Conservation (phyloP, 2,329 filamentous ascomycete genomes). For the Colletotrichum endophyticum region DNA sequence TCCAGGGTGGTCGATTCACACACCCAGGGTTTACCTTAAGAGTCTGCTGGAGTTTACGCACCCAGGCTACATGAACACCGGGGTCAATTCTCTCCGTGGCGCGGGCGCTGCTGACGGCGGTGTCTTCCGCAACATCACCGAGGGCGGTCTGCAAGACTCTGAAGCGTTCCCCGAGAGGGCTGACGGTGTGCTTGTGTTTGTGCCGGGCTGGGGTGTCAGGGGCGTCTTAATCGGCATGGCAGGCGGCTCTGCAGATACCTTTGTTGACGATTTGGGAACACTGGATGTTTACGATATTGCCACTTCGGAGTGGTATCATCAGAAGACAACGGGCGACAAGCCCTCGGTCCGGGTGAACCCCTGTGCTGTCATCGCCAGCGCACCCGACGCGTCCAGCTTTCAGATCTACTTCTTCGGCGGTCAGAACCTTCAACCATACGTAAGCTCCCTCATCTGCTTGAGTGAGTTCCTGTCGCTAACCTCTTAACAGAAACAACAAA, state of each 20-base stretch:
- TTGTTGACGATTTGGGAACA: conserved; percentile 57
- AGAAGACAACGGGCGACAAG: conserved; percentile 67
- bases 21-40: conserved; percentile 71
- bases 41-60: conserved; percentile 79
- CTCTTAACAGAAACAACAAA: conserved; percentile 43
- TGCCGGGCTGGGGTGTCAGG: conserved; percentile 74
- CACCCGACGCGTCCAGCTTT: conserved; percentile 75
- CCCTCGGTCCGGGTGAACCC: conserved; percentile 74
- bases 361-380: conserved; percentile 71
- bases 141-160: conserved; percentile 65
- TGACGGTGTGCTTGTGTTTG: conserved; percentile 74
- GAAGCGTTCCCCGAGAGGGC: conserved; percentile 72
- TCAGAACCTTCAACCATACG: conserved; percentile 72
- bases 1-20: conserved; percentile 69
- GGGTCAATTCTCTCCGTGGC: conserved; percentile 59
- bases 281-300: conserved; percentile 81
- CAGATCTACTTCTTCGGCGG: conserved; percentile 82
- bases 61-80: conserved; percentile 70
- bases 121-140: conserved; percentile 75
- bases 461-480: too few relatives aligned
- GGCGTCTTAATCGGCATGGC: conserved; percentile 76
- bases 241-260: conserved; percentile 72
- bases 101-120: conserved; percentile 65
- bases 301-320: conserved; percentile 74
- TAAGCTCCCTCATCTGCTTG: conserved; percentile 31